Conservation (phyloP, 2,329 filamentous ascomycete genomes). For the Colletotrichum orbiculare region DNA sequence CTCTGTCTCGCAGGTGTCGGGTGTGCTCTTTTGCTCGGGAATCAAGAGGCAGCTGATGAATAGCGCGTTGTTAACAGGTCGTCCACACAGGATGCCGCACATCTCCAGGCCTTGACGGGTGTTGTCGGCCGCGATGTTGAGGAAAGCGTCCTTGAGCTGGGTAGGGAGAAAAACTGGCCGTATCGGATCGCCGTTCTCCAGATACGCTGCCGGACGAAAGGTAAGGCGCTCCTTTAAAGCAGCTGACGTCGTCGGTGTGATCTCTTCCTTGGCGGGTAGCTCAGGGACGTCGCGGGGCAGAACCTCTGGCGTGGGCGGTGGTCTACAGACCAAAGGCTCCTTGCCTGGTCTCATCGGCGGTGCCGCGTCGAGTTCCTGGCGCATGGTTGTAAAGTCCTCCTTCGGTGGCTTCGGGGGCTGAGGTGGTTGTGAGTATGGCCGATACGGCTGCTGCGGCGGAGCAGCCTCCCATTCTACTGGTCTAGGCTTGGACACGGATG, state of each 20-base stretch:
- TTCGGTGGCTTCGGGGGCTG: constrained; percentile 50
- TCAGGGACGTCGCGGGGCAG: constrained; percentile 42
- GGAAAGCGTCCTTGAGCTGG: constrained; percentile 78
- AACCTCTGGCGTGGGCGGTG: constrained; percentile 9
- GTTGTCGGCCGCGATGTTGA: constrained; percentile 79
- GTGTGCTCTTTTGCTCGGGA: constrained; percentile 88
- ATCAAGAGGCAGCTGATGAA: constrained; percentile 92
- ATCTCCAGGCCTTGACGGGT: constrained; percentile 88
- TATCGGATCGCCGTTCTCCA: constrained; percentile 89
- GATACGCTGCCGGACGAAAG: constrained; percentile 85
- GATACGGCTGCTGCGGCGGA: constrained; percentile 35
- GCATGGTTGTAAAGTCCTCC: constrained; percentile 35
- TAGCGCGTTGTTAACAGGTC: constrained; percentile 89
- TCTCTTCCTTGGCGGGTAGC: constrained; percentile 50
- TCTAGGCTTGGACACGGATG: constrained; percentile 63
- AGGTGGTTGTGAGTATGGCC: constrained; percentile 36
- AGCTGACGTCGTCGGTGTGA: constrained; percentile 42
- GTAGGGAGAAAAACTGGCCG: constrained; percentile 89
- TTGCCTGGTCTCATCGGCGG: constrained; percentile 31
- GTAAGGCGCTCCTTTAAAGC: constrained; percentile 70
- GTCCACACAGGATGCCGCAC: constrained; percentile 93
- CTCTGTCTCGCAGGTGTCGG: constrained; percentile 93
- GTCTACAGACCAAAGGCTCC: constrained; percentile 27
- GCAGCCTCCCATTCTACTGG: constrained; percentile 57
- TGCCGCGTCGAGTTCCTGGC: constrained; percentile 27